Evolutionary conservation across 164 flowering plant species (phyloP), one percentile per base, ranked within the genome.

Genomic region (Sextonia rubra): DNA sequence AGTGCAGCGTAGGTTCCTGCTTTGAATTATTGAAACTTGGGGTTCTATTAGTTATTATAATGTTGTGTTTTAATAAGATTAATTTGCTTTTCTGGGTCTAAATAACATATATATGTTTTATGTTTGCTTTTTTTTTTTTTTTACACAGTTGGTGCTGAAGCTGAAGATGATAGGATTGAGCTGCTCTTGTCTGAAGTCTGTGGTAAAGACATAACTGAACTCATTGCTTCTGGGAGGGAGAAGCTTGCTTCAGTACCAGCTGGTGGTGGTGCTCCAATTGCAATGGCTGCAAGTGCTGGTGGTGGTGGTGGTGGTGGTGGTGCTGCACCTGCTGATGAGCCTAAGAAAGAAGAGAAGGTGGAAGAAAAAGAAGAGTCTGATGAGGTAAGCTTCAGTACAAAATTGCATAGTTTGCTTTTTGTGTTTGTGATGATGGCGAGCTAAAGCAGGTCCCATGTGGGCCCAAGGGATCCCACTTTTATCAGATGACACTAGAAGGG

Each of bases 211-310:
- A 73, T 91, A 26, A 80, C 89, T 0, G 98, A 92, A 73, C 83
- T 92, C n/a, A 84, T 92, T 80, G 96, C 96, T 23, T 48, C 86
- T 30, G 96, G 98, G 61, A 82, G 93, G 78, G 96, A 88, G 76
- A 92, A 92, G 86, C 70, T 89, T 73, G 98, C 98, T 63, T 87
- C 96, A 1, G 94, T 91, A 2, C 98, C 98, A 0, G 69, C 87
- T 69, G 92, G 92, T 73, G 93, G 73, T 22, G 88, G 72, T 3
- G 86, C 62, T 78, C 82, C 74, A 1, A 83, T 70, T 0, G 79
- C 82, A 2, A 83, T 83, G 1, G 37, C 84, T 27, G 80, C 77
- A 52, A 83, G 77, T 58, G 87, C 75, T 68, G 89, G 78, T 60
- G 92, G 74, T 26, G 90, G 56, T 23, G 84, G 71, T 26, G n/a